Percentiles rank a stretch among this genome's conserved stretches.
Evolutionary conservation across 352 stramenopile genomes (phyloP).

Genomic region (Phytophthora sansomeana): DNA sequence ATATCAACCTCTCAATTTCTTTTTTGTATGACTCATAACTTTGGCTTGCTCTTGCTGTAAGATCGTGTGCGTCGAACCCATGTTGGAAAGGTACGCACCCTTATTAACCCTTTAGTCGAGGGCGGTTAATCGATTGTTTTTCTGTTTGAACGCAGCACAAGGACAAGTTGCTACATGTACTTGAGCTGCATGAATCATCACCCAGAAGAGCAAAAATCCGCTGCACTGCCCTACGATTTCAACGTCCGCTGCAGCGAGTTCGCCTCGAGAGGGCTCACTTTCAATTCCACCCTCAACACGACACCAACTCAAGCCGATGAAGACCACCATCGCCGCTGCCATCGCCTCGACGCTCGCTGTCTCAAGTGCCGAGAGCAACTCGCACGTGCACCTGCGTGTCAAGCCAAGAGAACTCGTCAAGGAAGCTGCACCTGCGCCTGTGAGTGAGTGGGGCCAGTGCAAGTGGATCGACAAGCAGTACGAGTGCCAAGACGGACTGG

Average conservation of each 20-base stretch:
- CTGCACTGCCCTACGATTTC: not conserved
- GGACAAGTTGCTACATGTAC: not conserved
- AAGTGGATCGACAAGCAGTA: slow-evolving; percentile 28
- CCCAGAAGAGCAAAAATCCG: slow-evolving; percentile 8
- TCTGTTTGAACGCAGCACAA: not conserved
- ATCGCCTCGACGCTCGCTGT: not conserved
- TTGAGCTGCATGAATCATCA: no score
- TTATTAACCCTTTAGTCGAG: no score
- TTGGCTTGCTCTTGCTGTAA: no score
- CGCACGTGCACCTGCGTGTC: slow-evolving; percentile 14
- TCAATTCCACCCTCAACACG: slow-evolving; percentile 8
- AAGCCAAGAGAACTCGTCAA: not conserved
- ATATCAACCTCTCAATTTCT: slow-evolving; percentile 7
- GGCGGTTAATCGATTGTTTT: slow-evolving; percentile 2
- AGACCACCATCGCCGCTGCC: not conserved
- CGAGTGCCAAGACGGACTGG: slow-evolving; percentile 16
- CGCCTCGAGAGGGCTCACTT: slow-evolving; percentile 19
- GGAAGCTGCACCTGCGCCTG: not conserved
- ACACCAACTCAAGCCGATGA: slow-evolving; percentile 10
- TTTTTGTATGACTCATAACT: slow-evolving; percentile 13
- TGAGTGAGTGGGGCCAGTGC: slow-evolving; percentile 21
- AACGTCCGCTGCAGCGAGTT: no score
- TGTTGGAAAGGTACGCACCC: not conserved
- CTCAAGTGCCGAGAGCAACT: not conserved
- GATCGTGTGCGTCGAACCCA: not conserved